A percentile compares a stretch with the other conserved stretches of the same genome.
These are phyloP conservation scores for Yamadazyma nakazawae DNA, from an alignment of 805 yeast genomes.

Conservation along the genomic window DNA sequence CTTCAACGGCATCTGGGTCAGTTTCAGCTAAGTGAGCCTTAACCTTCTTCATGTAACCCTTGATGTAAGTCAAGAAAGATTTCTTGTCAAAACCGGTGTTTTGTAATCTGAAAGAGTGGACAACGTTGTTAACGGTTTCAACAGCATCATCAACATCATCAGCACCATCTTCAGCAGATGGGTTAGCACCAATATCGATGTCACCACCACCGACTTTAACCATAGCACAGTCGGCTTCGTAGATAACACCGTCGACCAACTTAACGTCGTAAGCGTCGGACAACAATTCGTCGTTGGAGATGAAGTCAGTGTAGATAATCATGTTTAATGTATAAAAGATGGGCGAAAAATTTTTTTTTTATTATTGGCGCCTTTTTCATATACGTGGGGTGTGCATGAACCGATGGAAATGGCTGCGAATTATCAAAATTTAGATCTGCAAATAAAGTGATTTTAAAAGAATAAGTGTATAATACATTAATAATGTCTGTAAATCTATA, in stretches of 20 bases:
- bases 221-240: conserved; percentile 96
- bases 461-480: background rate
- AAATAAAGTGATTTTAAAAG: no score
- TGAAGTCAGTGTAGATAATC: conserved; percentile 60
- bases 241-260: conserved; percentile 85
- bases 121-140: conserved; percentile 96
- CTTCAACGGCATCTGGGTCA: conserved; percentile 81
- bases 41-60: conserved; percentile 97
- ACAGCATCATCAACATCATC: conserved; percentile 80
- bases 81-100: conserved; percentile 96
- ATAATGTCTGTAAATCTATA: background rate
- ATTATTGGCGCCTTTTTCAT: background rate
- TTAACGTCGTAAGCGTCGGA: conserved; percentile 95
- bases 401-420: background rate
- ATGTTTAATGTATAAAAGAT: conserved; percentile 17
- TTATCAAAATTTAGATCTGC: background rate
- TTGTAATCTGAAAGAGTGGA: conserved; percentile 97
- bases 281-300: conserved; percentile 93
- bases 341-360: conserved; percentile 11
- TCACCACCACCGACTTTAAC: conserved; percentile 87
- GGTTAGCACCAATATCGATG: conserved; percentile 99
- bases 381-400: background rate
- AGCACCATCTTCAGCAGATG: conserved; percentile 94
- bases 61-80: conserved; percentile 93
- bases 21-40: conserved; percentile 87